Conservation (phyloP, 2,329 filamentous ascomycete genomes). For the Incumbomyces lentus region DNA sequence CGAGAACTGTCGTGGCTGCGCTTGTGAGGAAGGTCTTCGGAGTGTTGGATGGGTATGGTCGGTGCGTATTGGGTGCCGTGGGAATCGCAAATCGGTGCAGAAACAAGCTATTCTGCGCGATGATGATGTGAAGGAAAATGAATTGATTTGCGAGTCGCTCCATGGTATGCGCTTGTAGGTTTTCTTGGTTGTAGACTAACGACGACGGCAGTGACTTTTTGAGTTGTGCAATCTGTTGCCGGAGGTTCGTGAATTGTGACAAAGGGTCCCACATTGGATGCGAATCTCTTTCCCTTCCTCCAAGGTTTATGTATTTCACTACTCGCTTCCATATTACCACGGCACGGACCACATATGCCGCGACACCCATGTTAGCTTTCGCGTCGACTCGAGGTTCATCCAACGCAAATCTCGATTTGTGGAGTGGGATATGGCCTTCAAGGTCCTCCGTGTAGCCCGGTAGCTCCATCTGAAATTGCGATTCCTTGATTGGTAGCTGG, state of each 20-base stretch:
- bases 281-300: conserved; percentile 68
- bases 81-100: conserved; percentile 79
- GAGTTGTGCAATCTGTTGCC: conserved; percentile 61
- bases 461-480: conserved; percentile 82
- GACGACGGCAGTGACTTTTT: conserved; percentile 56
- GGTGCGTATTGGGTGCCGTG: conserved; percentile 39
- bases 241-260: conserved; percentile 65
- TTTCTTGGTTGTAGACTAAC: conserved; percentile 68
- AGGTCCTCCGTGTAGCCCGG: conserved; percentile 77
- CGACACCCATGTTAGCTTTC: conserved; percentile 83
- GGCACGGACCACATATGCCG: conserved; percentile 76
- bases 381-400: conserved; percentile 29
- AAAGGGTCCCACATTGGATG: conserved; percentile 70
- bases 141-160: conserved; percentile 86
- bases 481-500: conserved; percentile 82
- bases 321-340: conserved; percentile 85
- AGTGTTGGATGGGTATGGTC: conserved; percentile 44
- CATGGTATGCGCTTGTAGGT: conserved; percentile 72
- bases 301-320: conserved; percentile 81
- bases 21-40: conserved; percentile 68
- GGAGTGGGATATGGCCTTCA: conserved; percentile 55
- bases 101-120: conserved; percentile 83
- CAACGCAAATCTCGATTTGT: conserved; percentile 53
- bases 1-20: conserved; percentile 64
- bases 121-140: conserved; percentile 78